phyloP scores from a whole-genome alignment of 169 alveolate genomes.

The Babesia gibsoni region DNA sequence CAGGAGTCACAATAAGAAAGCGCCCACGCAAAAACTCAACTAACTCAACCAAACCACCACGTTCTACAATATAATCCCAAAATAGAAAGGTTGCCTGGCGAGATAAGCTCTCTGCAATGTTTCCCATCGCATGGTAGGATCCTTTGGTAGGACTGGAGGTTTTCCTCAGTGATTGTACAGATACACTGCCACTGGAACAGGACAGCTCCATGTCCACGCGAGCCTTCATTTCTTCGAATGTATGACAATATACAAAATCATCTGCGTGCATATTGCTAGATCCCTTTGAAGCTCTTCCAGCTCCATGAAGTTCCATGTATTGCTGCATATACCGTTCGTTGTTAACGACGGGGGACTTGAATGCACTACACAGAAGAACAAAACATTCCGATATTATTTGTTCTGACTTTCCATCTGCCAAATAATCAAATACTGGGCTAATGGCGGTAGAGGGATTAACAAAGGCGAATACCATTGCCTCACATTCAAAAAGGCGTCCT shows the following conservation, averaged over 20 bases:
- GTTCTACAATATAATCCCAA: conserved; percentile 9
- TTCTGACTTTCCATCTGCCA: conserved; percentile 1
- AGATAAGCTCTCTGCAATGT: conserved; percentile 29
- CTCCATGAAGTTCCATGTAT: conserved; percentile 18
- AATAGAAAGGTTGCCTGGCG: conserved; percentile 50
- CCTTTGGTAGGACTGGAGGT: conserved; percentile 31
- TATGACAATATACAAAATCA: neutral
- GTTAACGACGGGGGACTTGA: conserved; percentile 49
- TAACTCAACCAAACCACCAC: conserved; percentile 43
- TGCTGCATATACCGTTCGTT: conserved; percentile 42
- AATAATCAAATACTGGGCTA: conserved; percentile 46
- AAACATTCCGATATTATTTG: conserved; percentile 26
- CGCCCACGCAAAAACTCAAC: conserved; percentile 40
- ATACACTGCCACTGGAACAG: neutral
- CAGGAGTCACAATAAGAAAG: conserved; percentile 17
- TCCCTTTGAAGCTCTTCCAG: neutral
- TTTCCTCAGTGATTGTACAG: neutral
- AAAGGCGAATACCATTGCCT: conserved; percentile 45
- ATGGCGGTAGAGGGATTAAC: conserved; percentile 20
- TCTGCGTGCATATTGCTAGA: neutral
- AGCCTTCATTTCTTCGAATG: conserved; percentile 27
- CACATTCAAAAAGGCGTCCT: conserved; percentile 13
- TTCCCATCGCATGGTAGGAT: conserved; percentile 7
- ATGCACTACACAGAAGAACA: conserved; percentile 9
- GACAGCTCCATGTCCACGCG: conserved; percentile 1